Evolutionary conservation across 352 stramenopile genomes (phyloP).

Genomic region (Phytophthora ohioensis): DNA sequence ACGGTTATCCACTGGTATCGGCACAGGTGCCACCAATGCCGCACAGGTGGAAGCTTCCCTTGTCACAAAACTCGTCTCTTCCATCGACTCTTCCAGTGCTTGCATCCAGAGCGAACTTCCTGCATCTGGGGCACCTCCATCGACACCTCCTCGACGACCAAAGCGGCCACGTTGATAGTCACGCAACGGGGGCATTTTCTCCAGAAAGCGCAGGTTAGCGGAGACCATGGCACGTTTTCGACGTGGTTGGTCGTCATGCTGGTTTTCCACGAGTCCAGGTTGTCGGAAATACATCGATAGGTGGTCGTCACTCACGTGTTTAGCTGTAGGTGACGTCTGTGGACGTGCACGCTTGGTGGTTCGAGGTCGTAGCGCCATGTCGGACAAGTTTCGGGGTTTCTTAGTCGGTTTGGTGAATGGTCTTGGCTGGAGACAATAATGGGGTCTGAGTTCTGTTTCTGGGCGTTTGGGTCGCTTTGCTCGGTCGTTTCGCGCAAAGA

Average conservation of each 20-base stretch:
- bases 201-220: slow-evolving; percentile 69
- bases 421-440: neutral
- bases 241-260: slow-evolving; percentile 28
- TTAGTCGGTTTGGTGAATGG: slow-evolving; percentile 21
- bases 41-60: slow-evolving; percentile 46
- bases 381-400: slow-evolving; percentile 12
- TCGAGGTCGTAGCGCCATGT: slow-evolving; percentile 32
- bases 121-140: slow-evolving; percentile 52
- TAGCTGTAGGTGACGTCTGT: slow-evolving; percentile 29
- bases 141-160: slow-evolving; percentile 68
- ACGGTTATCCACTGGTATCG: slow-evolving; percentile 23
- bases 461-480: slow-evolving; percentile 7
- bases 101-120: slow-evolving; percentile 54
- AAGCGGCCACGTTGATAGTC: slow-evolving; percentile 71
- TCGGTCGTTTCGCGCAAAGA: slow-evolving; percentile 44
- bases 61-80: slow-evolving; percentile 77
- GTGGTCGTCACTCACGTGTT: slow-evolving; percentile 32
- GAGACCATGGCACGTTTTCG: slow-evolving; percentile 69
- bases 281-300: slow-evolving; percentile 24
- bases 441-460: slow-evolving; percentile 11
- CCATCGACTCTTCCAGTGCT: slow-evolving; percentile 72
- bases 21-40: slow-evolving; percentile 55
- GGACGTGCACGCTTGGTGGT: slow-evolving; percentile 36
- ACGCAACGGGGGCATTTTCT: slow-evolving; percentile 69
- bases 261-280: slow-evolving; percentile 12